phyloP scores from a whole-genome alignment of 1,284 basidiomycete species.

The Puccinia sorghi region DNA sequence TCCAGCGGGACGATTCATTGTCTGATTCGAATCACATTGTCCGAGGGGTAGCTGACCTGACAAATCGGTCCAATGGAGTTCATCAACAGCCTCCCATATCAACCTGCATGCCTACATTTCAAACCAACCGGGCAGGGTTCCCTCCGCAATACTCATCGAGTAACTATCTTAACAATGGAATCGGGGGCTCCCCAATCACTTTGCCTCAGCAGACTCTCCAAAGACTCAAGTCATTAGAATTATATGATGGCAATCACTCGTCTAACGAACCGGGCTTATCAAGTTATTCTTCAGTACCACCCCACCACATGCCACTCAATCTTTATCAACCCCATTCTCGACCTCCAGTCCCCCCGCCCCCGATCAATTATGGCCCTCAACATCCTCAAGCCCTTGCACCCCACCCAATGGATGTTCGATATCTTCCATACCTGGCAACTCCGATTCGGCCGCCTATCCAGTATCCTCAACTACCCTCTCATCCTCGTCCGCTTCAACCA shows the following conservation, averaged over 20 bases:
- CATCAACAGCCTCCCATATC: conserved; percentile 51
- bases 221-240: conserved; percentile 39
- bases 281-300: conserved; percentile 52
- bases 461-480: conserved; percentile 32
- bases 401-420: conserved; percentile 20
- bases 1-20: conserved; percentile 6
- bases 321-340: conserved; percentile 75
- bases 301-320: conserved; percentile 57
- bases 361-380: conserved; percentile 65
- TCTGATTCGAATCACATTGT: conserved; percentile 4
- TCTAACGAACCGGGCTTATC: conserved; percentile 17
- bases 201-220: conserved; percentile 37
- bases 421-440: conserved; percentile 18
- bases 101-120: conserved; percentile 52
- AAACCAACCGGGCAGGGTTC: conserved; percentile 51
- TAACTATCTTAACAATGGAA: conserved; percentile 25
- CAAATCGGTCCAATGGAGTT: conserved; percentile 6
- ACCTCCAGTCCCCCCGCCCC: conserved; percentile 69
- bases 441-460: conserved; percentile 39
- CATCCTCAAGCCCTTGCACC: background rate
- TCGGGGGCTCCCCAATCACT: conserved; percentile 21
- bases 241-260: conserved; percentile 41
- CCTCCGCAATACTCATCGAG: conserved; percentile 35
- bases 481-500: conserved; percentile 33
- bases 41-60: conserved; percentile 40